These are phyloP conservation scores for Rhizomucor miehei DNA, from an alignment of 371 early-diverging fungal genomes.

Conservation along the genomic window DNA sequence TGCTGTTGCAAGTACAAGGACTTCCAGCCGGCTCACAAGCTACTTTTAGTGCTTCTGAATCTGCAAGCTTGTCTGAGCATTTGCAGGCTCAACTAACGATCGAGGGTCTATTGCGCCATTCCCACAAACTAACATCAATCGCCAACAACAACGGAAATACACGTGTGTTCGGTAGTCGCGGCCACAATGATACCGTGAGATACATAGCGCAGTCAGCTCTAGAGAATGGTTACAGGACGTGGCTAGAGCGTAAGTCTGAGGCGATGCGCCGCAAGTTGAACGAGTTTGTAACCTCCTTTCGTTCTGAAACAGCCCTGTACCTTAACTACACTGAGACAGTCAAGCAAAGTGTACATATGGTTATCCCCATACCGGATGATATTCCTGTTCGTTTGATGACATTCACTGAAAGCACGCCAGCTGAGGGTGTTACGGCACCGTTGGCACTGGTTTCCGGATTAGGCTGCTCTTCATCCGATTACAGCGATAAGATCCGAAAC, in stretches of 20 bases:
- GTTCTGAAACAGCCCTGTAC: constrained; percentile 10
- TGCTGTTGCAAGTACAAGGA: too few species aligned
- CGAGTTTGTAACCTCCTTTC: background rate
- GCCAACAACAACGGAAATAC: constrained; percentile 11
- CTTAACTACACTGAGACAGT: constrained; percentile 14
- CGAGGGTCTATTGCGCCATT: constrained; percentile 17
- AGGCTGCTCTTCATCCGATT: constrained; percentile 14
- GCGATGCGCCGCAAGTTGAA: background rate
- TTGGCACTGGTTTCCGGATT: constrained; percentile 4
- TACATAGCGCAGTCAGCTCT: constrained; percentile 10
- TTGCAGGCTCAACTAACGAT: constrained; percentile 9
- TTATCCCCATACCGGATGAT: background rate
- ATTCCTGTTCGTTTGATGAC: constrained; percentile 11
- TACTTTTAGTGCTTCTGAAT: too few species aligned
- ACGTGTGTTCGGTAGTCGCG: constrained; percentile 11
- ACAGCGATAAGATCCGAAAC: constrained; percentile 16
- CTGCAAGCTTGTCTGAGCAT: constrained; percentile 1
- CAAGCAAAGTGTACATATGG: constrained; percentile 7
- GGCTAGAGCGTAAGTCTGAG: constrained; percentile 9
- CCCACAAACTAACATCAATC: constrained; percentile 9
- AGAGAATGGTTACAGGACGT: constrained; percentile 9
- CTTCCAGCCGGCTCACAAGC: too few species aligned
- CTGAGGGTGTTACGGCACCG: constrained; percentile 8
- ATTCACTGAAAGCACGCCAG: constrained; percentile 11
- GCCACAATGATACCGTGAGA: constrained; percentile 10